These are phyloP conservation scores for Aspergillus tamarii DNA, from an alignment of 2,329 filamentous ascomycete genomes.

Conservation along the genomic window DNA sequence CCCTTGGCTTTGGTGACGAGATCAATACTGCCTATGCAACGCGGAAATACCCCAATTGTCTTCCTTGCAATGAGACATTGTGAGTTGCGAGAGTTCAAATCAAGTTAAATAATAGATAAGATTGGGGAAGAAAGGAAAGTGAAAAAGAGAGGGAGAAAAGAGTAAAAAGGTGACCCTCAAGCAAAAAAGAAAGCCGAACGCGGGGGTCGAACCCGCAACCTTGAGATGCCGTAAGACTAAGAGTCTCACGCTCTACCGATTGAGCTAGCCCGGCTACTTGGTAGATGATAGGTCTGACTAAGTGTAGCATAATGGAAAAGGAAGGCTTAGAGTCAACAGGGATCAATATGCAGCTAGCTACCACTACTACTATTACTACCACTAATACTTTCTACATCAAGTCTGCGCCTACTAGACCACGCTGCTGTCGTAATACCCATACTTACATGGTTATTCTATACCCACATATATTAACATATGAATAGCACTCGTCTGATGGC, in stretches of 20 bases:
- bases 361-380: too few species aligned
- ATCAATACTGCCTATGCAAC: background rate
- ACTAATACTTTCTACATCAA: too few species aligned
- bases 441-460: too few species aligned
- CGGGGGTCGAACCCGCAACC: slow-evolving; percentile 48
- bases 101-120: background rate
- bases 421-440: too few species aligned
- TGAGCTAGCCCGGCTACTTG: slow-evolving; percentile 52
- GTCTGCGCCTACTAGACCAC: too few species aligned
- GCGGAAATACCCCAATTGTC: background rate
- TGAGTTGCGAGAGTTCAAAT: background rate
- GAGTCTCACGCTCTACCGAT: slow-evolving; percentile 56
- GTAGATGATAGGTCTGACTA: fast-evolving
- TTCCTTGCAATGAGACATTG: background rate
- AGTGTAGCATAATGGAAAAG: background rate
- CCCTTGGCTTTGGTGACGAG: background rate
- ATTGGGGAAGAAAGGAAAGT: background rate
- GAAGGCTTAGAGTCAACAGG: background rate
- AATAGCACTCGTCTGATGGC: too few species aligned
- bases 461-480: too few species aligned
- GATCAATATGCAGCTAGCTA: too few species aligned
- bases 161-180: background rate
- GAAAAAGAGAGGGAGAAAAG: too few species aligned
- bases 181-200: slow-evolving; percentile 38
- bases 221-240: slow-evolving; percentile 41